These are phyloP conservation scores for Penicillium sp. DNA, from an alignment of 2,329 filamentous ascomycete genomes.

Conservation along the genomic window DNA sequence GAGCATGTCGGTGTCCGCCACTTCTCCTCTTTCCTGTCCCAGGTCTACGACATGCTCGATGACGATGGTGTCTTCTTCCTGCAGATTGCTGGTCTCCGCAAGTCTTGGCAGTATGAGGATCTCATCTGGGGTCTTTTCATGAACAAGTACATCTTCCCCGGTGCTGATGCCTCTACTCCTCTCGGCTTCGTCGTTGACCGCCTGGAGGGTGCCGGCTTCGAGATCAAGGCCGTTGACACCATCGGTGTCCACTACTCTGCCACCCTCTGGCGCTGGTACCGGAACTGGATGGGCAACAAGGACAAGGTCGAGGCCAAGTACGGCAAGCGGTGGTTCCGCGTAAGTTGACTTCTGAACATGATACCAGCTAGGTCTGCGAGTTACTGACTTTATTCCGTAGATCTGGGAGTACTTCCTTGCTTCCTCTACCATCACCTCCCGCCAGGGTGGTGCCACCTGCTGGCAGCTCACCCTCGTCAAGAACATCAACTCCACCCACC, in stretches of 20 bases:
- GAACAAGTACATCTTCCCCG: conserved; percentile 99
- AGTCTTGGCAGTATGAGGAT: conserved; percentile 97
- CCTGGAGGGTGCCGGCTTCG: conserved; percentile 83
- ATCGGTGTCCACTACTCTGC: conserved; percentile 96
- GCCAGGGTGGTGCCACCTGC: conserved; percentile 81
- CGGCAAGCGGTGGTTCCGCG: conserved; percentile 91
- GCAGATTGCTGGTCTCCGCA: conserved; percentile 90
- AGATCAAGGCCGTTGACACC: conserved; percentile 90
- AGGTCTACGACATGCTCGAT: conserved; percentile 93
- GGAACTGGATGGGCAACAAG: conserved; percentile 94
- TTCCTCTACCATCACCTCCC: conserved; percentile 78
- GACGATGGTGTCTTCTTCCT: conserved; percentile 96
- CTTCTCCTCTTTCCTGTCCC: conserved; percentile 75
- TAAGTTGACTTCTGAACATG: conserved; percentile 52
- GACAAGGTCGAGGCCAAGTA: conserved; percentile 96
- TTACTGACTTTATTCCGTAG: conserved; percentile 40
- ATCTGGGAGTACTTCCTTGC: conserved; percentile 94
- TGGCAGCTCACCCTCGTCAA: conserved; percentile 86
- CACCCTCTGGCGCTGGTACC: conserved; percentile 97
- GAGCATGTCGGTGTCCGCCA: conserved; percentile 97
- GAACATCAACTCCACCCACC: conserved; percentile 86
- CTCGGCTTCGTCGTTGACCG: conserved; percentile 83
- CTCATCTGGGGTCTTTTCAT: conserved; percentile 98
- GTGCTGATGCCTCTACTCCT: conserved; percentile 91
- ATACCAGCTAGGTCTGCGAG: not conserved